These are phyloP conservation scores for Aureobasidium namibiae DNA, from an alignment of 2,329 filamentous ascomycete species.

Conservation along the genomic window DNA sequence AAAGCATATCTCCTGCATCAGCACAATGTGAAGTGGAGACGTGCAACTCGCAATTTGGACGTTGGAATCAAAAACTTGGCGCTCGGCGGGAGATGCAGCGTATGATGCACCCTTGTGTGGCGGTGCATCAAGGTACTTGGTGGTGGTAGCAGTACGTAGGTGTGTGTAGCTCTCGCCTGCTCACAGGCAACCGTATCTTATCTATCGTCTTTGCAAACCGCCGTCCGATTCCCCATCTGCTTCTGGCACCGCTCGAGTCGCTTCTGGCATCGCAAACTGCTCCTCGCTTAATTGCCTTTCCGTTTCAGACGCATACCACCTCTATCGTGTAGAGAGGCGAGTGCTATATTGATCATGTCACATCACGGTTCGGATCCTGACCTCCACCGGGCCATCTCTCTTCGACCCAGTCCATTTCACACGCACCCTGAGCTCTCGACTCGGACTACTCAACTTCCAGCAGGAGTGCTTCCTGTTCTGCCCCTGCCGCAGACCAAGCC, in stretches of 20 bases:
- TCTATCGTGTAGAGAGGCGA: not conserved
- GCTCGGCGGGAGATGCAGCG: not conserved
- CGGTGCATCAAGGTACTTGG: not conserved
- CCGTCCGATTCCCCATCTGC: not conserved
- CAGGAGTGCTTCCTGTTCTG: conserved; percentile 18
- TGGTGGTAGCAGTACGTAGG: not conserved
- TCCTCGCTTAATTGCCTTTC: not conserved
- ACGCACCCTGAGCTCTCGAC: conserved; percentile 23
- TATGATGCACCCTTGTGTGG: not conserved
- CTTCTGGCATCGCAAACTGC: not conserved
- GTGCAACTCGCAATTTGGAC: conserved; percentile 7
- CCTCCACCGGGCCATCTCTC: conserved; percentile 40
- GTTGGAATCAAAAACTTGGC: conserved; percentile 3
- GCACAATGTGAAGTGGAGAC: not conserved
- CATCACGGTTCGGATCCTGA: conserved; percentile 34
- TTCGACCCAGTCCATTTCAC: conserved; percentile 40
- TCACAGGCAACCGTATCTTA: conserved; percentile 5
- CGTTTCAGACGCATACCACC: not conserved
- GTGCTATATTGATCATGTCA: not conserved
- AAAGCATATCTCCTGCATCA: not conserved
- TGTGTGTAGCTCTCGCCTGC: not conserved
- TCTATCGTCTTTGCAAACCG: conserved; percentile 1
- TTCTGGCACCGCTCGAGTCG: not conserved
- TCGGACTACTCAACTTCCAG: conserved; percentile 15
- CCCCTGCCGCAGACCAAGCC: conserved; percentile 23